phyloP scores from a whole-genome alignment of 1,284 basidiomycete species.

The Sporisorium exsertum region DNA sequence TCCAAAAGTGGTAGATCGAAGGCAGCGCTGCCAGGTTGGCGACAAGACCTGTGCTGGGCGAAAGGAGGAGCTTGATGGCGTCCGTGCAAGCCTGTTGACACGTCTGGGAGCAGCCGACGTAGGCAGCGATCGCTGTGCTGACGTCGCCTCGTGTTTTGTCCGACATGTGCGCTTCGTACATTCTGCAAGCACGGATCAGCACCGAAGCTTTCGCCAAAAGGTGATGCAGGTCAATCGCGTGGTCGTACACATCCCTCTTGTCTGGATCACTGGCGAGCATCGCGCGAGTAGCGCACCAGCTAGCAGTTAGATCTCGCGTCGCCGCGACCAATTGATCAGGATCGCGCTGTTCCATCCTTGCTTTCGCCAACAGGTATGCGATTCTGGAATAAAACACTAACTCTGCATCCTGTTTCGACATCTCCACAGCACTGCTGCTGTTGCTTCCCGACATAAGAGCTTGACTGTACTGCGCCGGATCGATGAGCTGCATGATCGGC shows the following conservation, averaged over 20 bases:
- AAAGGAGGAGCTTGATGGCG: constrained; percentile 2
- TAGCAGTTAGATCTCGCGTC: constrained; percentile 5
- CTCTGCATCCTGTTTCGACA: constrained; percentile 29
- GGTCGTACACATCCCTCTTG: constrained; percentile 20
- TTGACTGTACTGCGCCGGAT: constrained; percentile 20
- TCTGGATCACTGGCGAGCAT: constrained; percentile 13
- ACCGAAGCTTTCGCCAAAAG: constrained; percentile 9
- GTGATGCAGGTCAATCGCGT: constrained; percentile 22
- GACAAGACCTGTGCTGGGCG: background rate
- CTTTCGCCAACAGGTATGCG: constrained; percentile 10
- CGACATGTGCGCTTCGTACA: background rate
- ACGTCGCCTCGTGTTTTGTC: background rate
- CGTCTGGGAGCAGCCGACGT: background rate
- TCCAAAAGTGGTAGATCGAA: constrained; percentile 29
- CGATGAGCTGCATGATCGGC: constrained; percentile 29
- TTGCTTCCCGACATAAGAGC: constrained; percentile 1
- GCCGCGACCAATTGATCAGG: background rate
- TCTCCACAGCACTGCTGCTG: background rate
- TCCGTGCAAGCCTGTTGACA: constrained; percentile 24
- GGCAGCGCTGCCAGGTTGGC: constrained; percentile 20
- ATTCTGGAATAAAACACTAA: constrained; percentile 21
- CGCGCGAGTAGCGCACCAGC: constrained; percentile 13
- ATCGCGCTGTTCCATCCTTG: background rate
- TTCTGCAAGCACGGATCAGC: constrained; percentile 11
- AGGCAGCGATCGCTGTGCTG: background rate